These are phyloP conservation scores for Silene uniflora DNA, from an alignment of 148 eudicot genomes.

Conservation along the genomic window DNA sequence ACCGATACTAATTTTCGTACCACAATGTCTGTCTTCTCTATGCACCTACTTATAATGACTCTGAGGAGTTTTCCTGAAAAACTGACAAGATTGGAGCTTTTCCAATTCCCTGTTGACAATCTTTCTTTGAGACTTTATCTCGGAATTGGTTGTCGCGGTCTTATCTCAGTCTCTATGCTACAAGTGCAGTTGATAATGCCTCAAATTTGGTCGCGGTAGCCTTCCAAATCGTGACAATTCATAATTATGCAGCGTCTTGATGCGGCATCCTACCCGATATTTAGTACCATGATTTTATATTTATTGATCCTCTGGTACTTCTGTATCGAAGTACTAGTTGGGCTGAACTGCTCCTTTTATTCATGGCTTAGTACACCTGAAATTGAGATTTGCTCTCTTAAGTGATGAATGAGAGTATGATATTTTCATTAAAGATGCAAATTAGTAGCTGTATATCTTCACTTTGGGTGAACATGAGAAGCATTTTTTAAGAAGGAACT, in stretches of 20 bases:
- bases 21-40: neutral
- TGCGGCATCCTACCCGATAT: neutral
- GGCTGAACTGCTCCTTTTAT: neutral
- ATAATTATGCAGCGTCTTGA: neutral
- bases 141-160: neutral
- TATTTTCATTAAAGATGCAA: neutral
- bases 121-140: neutral
- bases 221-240: neutral
- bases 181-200: neutral
- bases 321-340: neutral
- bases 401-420: constrained; percentile 4
- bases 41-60: neutral
- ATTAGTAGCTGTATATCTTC: neutral
- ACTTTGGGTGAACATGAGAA: neutral
- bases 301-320: neutral
- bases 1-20: neutral
- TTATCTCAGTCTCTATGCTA: neutral
- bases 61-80: neutral
- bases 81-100: constrained; percentile 1
- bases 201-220: neutral
- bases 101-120: neutral
- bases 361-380: neutral
- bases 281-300: neutral
- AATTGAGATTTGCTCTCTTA: neutral
- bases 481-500: constrained; percentile 13